Evolutionary conservation across 805 yeast genomes (phyloP), one percentile per base, ranked within the genome.

Genomic region (Suhomyces sp.): DNA sequence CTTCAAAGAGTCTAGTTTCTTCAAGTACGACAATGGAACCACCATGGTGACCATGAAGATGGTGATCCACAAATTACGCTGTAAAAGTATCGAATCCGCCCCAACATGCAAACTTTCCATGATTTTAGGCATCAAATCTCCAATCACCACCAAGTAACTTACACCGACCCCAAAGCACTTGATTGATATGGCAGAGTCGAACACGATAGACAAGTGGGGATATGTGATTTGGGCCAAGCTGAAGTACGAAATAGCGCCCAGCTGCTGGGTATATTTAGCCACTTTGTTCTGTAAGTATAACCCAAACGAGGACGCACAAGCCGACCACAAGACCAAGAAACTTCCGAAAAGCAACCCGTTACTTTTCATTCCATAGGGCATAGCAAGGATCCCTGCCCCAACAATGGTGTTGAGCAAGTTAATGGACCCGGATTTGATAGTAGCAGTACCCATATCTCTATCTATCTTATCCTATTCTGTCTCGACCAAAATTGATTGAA

Each of bases 151-250:
- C 54, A 88, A 65, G 61, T 88, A 88, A 46, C 86, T 79, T 12
- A 88, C 73, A 2, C 86, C 86, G 15, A 86, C 91, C 23, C 96
- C 96, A 69, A 85, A 88, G 65, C 93, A 87, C 69, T 88, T 91
- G 46, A 87, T 74, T 33, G 86, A 82, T 65, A 88, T 87, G 35
- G 90, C 87, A 23, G 84, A 68, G 68, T 88, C 94, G 63, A 88
- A 88, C n/a, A 87, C 62, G 5, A 87, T 78, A 5, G 87, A 76
- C 26, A 87, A 66, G n/a, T 77, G 77, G 0, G 94, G 94, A 60
- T 87, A 87, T 0, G 93, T 85, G 54, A 87, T 64, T 57, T 76
- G 79, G 33, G 78, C 72, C 56, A 76, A 69, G 58, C 79, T 74
- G 59, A 76, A 76, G 57, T 72, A 76, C 42, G 77, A 71, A 31